These are phyloP conservation scores for Raphanus hybrid DNA, from an alignment of 441 rosid species.

Conservation along the genomic window DNA sequence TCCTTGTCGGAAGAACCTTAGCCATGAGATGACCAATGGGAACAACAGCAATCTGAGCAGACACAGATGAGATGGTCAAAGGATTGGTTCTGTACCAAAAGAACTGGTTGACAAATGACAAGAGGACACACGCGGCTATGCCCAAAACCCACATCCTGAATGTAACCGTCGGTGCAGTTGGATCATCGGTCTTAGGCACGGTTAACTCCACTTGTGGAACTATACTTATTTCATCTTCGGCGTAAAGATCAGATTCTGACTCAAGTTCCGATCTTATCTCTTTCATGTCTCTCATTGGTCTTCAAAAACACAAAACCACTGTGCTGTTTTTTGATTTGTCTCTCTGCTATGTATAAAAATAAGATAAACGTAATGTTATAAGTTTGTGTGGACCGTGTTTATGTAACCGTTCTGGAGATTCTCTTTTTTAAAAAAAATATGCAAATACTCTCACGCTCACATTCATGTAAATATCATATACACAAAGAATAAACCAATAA, in stretches of 20 bases:
- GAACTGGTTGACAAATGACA: slow-evolving; percentile 84
- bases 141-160: slow-evolving; percentile 90
- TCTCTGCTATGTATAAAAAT: neutral
- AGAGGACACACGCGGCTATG: slow-evolving; percentile 53
- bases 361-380: neutral
- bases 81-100: slow-evolving; percentile 82
- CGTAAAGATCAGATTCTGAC: slow-evolving; percentile 8
- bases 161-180: slow-evolving; percentile 60
- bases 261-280: slow-evolving; percentile 8
- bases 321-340: neutral
- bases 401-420: slow-evolving; percentile 15
- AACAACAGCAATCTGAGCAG: slow-evolving; percentile 81
- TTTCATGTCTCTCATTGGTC: slow-evolving; percentile 18
- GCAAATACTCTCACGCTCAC: neutral
- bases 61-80: slow-evolving; percentile 52
- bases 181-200: slow-evolving; percentile 79
- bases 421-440: neutral
- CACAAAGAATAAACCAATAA: neutral
- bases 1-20: slow-evolving; percentile 47
- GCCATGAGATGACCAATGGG: slow-evolving; percentile 82
- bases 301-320: neutral
- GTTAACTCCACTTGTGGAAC: slow-evolving; percentile 70
- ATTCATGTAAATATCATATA: neutral
- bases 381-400: slow-evolving; percentile 14
- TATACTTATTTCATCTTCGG: slow-evolving; percentile 28